Conservation (phyloP, 164 flowering plant species). For the Dillenia turbinata region DNA sequence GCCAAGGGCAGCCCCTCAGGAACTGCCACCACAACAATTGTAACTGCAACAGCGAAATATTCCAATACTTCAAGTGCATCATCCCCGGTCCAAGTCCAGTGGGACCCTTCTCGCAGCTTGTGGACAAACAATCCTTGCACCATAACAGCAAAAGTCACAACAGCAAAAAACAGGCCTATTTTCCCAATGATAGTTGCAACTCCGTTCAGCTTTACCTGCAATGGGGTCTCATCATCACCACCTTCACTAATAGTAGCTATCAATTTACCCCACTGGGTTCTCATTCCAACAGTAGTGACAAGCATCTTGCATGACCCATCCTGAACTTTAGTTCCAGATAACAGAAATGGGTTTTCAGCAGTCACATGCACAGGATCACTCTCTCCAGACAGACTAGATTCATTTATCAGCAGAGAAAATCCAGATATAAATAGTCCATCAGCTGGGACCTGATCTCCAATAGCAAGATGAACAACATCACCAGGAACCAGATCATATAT, state of each 20-base stretch:
- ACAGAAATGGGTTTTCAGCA: slow-evolving; percentile 65
- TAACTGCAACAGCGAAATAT: slow-evolving; percentile 91
- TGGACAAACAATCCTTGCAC: slow-evolving; percentile 62
- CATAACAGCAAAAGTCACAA: slow-evolving; percentile 85
- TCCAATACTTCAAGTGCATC: slow-evolving; percentile 76
- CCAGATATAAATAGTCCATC: slow-evolving; percentile 92
- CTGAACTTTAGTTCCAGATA: slow-evolving; percentile 96
- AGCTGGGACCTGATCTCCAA: slow-evolving; percentile 96
- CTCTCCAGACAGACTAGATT: slow-evolving; percentile 95
- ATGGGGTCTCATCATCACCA: slow-evolving; percentile 95
- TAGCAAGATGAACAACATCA: slow-evolving; percentile 82
- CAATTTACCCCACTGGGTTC: slow-evolving; percentile 98
- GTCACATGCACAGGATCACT: slow-evolving; percentile 71
- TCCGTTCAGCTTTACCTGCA: slow-evolving; percentile 95
- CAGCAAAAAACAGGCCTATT: slow-evolving; percentile 89
- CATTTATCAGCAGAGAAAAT: slow-evolving; percentile 75
- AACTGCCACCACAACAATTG: slow-evolving; percentile 97
- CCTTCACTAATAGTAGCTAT: slow-evolving; percentile 98
- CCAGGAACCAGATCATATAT: slow-evolving; percentile 91
- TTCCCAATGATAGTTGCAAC: slow-evolving; percentile 93
- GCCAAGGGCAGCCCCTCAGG: slow-evolving; percentile 97
- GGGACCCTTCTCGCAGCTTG: slow-evolving; percentile 60
- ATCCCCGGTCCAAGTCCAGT: slow-evolving; percentile 80
- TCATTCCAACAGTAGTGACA: slow-evolving; percentile 96
- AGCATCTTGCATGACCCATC: slow-evolving; percentile 97